phyloP scores from a whole-genome alignment of 345 rosid genomes.

The Eucalyptus globulus region DNA sequence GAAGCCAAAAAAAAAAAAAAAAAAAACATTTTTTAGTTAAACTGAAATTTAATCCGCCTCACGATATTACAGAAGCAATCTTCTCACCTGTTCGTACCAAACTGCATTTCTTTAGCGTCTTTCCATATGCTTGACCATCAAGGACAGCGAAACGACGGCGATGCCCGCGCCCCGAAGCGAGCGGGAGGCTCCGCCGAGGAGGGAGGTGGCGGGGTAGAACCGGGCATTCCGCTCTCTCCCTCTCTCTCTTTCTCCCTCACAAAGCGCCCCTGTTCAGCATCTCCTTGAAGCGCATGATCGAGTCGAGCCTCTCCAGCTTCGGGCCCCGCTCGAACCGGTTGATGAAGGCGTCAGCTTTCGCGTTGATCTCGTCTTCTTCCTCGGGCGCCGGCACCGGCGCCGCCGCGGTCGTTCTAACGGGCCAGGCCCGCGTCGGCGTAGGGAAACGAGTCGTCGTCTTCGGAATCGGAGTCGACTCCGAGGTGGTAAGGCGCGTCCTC shows the following conservation, averaged over 20 bases:
- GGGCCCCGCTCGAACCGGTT: constrained; percentile 33
- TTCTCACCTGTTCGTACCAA: neutral
- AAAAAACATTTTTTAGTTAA: neutral
- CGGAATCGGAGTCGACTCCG: neutral
- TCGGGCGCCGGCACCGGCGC: neutral
- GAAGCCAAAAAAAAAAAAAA: no score
- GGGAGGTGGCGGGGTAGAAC: neutral
- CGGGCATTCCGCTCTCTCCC: neutral
- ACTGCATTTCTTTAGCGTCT: neutral
- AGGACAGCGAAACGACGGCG: neutral
- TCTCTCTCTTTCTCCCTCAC: neutral
- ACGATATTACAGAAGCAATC: neutral
- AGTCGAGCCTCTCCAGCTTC: constrained; percentile 38
- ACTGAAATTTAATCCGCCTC: neutral
- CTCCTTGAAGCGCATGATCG: constrained; percentile 22
- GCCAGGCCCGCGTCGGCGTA: neutral
- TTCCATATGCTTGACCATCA: neutral
- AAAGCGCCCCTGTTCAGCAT: constrained; percentile 1
- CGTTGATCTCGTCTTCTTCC: constrained; percentile 16
- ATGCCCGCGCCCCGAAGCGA: neutral
- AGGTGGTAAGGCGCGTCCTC: neutral
- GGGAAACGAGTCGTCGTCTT: neutral
- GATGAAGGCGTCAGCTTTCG: constrained; percentile 47
- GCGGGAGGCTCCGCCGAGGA: neutral
- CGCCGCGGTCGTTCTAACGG: neutral